phyloP scores from a whole-genome alignment of 768 basidiomycete genomes.

The Ramaria rubella region DNA sequence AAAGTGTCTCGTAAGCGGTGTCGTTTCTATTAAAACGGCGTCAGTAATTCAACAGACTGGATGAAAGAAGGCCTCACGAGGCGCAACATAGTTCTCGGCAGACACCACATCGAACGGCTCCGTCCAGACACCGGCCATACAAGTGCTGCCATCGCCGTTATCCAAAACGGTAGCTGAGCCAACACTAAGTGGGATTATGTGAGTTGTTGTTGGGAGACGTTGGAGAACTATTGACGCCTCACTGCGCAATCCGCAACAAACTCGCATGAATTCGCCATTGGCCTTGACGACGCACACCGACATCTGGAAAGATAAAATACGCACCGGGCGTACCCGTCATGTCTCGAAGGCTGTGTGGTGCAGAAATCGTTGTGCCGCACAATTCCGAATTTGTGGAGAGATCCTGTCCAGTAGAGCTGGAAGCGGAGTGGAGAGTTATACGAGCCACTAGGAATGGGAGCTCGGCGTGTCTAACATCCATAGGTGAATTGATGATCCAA shows the following conservation, averaged over 20 bases:
- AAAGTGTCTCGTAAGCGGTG: slow-evolving; percentile 52
- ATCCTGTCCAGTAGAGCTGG: slow-evolving; percentile 58
- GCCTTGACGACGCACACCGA: slow-evolving; percentile 75
- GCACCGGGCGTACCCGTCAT: slow-evolving; percentile 74
- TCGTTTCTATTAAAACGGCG: slow-evolving; percentile 31
- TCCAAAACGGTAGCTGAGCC: slow-evolving; percentile 46
- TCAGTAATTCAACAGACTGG: background rate
- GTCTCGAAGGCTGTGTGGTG: slow-evolving; percentile 73
- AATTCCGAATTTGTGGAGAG: slow-evolving; percentile 61
- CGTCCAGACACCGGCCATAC: slow-evolving; percentile 68
- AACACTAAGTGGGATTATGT: slow-evolving; percentile 25
- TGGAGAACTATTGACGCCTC: slow-evolving; percentile 27
- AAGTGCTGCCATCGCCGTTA: slow-evolving; percentile 51
- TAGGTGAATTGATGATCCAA: slow-evolving; percentile 4
- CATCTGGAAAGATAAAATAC: slow-evolving; percentile 88
- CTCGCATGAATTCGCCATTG: slow-evolving; percentile 69
- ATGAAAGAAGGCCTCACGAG: slow-evolving; percentile 46
- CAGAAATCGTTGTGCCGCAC: slow-evolving; percentile 82
- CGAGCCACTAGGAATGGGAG: slow-evolving; percentile 85
- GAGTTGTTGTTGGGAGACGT: background rate
- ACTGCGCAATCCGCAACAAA: slow-evolving; percentile 71
- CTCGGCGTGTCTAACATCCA: slow-evolving; percentile 73
- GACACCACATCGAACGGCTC: slow-evolving; percentile 73
- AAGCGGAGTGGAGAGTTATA: slow-evolving; percentile 64
- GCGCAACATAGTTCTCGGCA: slow-evolving; percentile 67